Evolutionary conservation across 1,284 basidiomycete species (phyloP).

Genomic region (Ustilago trichophora): DNA sequence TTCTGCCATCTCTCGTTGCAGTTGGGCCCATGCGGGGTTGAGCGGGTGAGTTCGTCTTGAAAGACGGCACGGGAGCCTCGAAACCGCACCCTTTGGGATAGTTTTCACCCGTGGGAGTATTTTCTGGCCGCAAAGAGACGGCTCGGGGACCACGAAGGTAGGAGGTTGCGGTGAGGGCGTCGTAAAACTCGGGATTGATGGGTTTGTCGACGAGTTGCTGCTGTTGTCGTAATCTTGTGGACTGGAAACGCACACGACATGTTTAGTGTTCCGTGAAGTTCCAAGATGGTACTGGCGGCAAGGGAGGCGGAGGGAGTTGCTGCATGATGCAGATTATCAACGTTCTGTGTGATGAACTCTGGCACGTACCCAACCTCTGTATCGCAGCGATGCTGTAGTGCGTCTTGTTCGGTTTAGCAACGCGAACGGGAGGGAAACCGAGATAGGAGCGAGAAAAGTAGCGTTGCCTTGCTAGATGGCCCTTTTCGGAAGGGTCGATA

Average conservation of each 20-base stretch:
- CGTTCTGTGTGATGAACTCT: conserved; percentile 64
- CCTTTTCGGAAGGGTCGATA: conserved; percentile 38
- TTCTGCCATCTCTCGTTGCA: conserved; percentile 46
- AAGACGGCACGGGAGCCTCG: conserved; percentile 52
- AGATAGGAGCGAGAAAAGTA: conserved; percentile 66
- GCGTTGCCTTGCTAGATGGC: conserved; percentile 52
- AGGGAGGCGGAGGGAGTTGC: conserved; percentile 52
- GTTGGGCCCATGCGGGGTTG: conserved; percentile 63
- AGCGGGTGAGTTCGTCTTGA: conserved; percentile 57
- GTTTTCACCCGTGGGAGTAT: conserved; percentile 40
- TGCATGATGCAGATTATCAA: conserved; percentile 64
- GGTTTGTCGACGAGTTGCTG: no score
- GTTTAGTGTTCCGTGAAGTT: conserved; percentile 61
- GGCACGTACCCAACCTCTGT: conserved; percentile 56
- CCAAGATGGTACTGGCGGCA: conserved; percentile 55
- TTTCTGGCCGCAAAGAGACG: conserved; percentile 24
- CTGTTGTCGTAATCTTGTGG: neutral
- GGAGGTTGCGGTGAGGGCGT: conserved; percentile 22
- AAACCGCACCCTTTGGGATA: conserved; percentile 60
- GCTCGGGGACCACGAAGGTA: conserved; percentile 39
- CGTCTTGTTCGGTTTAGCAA: conserved; percentile 59
- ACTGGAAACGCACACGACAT: conserved; percentile 30
- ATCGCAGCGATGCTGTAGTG: conserved; percentile 63
- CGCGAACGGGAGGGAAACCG: conserved; percentile 59
- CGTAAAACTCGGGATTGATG: conserved; percentile 19